Evolutionary conservation across 2,329 filamentous ascomycete genomes (phyloP).

Genomic region (Ascochyta pisi): DNA sequence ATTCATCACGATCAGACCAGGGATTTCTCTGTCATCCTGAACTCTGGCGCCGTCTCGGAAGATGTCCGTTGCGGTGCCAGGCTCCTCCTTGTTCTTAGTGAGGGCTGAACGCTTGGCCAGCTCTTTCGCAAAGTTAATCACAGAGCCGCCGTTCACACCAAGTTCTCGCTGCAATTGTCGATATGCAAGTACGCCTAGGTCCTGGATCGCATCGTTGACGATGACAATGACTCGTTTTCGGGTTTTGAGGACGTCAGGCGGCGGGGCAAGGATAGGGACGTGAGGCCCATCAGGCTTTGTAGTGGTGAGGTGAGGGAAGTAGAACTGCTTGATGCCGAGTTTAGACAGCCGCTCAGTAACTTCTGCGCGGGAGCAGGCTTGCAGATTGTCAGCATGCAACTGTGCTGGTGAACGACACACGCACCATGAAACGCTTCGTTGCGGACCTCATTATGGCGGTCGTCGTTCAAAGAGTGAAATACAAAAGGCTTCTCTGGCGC

Average conservation of each 20-base stretch:
- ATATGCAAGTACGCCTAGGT: conserved; percentile 77
- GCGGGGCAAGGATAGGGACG: conserved; percentile 71
- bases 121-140: conserved; percentile 67
- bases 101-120: conserved; percentile 44
- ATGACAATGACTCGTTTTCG: conserved; percentile 73
- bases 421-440: conserved; percentile 73
- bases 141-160: conserved; percentile 73
- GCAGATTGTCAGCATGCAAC: conserved; percentile 14
- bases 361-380: conserved; percentile 69
- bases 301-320: conserved; percentile 65
- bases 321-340: conserved; percentile 65
- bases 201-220: conserved; percentile 79
- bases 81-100: conserved; percentile 10
- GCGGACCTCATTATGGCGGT: conserved; percentile 78
- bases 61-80: background rate
- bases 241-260: conserved; percentile 57
- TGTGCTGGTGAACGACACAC: conserved; percentile 21
- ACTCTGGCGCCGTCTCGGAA: conserved; percentile 31
- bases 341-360: conserved; percentile 67
- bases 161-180: conserved; percentile 68
- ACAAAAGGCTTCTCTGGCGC: conserved; percentile 75
- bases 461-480: conserved; percentile 74
- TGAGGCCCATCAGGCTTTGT: conserved; percentile 58
- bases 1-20: conserved; percentile 74
- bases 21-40: conserved; percentile 24